Conservation (phyloP, 192 early-diverging fungal species). For the Backusella australiensis region DNA sequence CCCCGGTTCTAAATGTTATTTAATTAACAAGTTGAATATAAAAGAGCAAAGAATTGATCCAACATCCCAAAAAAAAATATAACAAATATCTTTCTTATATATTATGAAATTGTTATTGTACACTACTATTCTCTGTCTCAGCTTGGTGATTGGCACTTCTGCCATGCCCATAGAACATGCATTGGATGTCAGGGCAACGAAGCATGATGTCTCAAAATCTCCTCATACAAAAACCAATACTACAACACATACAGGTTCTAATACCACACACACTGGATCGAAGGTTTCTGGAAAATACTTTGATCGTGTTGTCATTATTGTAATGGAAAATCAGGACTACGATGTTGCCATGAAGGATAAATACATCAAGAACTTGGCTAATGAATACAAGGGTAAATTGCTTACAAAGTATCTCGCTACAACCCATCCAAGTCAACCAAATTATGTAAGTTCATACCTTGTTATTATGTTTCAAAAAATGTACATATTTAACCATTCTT, state of each 20-base stretch:
- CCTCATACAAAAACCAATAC: not conserved
- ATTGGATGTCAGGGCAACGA: not conserved
- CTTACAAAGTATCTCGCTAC: constrained; percentile 31
- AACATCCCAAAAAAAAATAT: not conserved
- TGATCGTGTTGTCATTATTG: constrained; percentile 28
- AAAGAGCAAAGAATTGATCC: not conserved
- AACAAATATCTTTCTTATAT: not conserved
- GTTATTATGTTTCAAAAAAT: not conserved
- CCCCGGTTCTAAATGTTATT: not conserved
- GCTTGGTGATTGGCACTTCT: not conserved
- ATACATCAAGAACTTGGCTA: constrained; percentile 14
- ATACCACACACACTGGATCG: not conserved
- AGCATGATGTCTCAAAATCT: not conserved
- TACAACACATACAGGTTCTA: not conserved
- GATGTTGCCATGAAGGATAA: constrained; percentile 11
- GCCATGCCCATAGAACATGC: not conserved
- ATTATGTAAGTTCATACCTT: constrained; percentile 20
- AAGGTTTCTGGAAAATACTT: constrained; percentile 26
- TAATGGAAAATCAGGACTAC: constrained; percentile 35
- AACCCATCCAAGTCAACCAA: constrained; percentile 36
- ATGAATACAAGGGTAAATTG: constrained; percentile 16
- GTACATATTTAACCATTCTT: not conserved
- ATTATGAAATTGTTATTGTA: not conserved
- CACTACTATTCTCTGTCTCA: not conserved
- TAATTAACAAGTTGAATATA: not conserved